Base-by-base conservation (phyloP, 495 filamentous ascomycete genomes). In the Trichoderma virens region DNA sequence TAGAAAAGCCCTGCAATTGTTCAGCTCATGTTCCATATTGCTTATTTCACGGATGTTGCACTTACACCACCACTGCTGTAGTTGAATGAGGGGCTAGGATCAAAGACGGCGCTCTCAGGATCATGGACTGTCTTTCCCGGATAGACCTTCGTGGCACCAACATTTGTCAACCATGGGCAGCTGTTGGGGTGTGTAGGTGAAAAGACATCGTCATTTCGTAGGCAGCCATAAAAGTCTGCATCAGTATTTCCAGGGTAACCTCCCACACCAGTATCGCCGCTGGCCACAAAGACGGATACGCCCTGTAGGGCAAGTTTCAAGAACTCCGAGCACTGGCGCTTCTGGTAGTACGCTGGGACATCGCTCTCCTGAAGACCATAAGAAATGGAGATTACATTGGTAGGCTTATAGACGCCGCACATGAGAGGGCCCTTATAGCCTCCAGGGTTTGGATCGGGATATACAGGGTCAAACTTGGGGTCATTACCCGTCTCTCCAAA, bases 1-100 rank as follows among this genome's bases (percentile, higher is more conserved):
- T 89, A 66, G 82, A 86, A 73, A 90, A 90, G 16, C 87, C 87
- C 88, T 86, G 31, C 86, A 86, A 11, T 80, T 73, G 73, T 82
- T 81, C 60, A 77, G 68, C 20, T 25, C 1, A 20, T 5, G 23
- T 51, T 3, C 41, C 3, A 18, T 51, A 3, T 45, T 14, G 18
- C n/a, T 20, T 3, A 51, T 51, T 20, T 20, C 23, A 25, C 45
- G n/a, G 18, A 2, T n/a, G n/a, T n/a, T 25, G n/a, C 5, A 51
- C 45, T 51, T 51, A 51, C 45, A 51, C 45, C 45, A 51, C 45
- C 20, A 9, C 45, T 51, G 20, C 45, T 51, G 16, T n/a, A 51
- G 45, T 51, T 51, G n/a, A 51, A 51, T 51, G 45, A 20, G 7
- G 45, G 45, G 20, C 45, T 51, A n/a, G 45, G 45, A 25, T 51